Percentiles rank a stretch among this genome's conserved stretches.
These are phyloP conservation scores for Abrus precatorius DNA, from an alignment of 306 rosid species.

Conservation along the genomic window DNA sequence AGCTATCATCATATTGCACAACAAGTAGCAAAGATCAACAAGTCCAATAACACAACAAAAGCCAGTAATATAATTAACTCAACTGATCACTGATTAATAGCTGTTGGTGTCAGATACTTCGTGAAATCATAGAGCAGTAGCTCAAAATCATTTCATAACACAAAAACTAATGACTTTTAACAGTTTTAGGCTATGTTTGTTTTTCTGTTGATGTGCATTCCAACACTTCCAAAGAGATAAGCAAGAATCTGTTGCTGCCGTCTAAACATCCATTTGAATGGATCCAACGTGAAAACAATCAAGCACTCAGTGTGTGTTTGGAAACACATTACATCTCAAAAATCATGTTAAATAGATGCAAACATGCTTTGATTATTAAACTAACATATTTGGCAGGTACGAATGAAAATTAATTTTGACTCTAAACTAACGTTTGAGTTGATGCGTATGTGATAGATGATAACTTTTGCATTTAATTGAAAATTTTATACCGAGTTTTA, in stretches of 20 bases:
- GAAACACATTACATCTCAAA: too few relatives aligned
- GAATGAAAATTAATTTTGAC: too few relatives aligned
- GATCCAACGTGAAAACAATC: too few relatives aligned
- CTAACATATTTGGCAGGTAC: too few relatives aligned
- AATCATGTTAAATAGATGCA: too few relatives aligned
- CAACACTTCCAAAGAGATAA: not conserved
- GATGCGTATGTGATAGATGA: too few relatives aligned
- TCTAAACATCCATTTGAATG: not conserved
- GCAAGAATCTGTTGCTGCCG: not conserved
- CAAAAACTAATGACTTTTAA: not conserved
- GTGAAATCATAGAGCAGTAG: slow-evolving; percentile 6
- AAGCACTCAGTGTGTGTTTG: too few relatives aligned
- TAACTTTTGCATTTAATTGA: too few relatives aligned
- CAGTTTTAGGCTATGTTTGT: not conserved
- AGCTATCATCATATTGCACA: slow-evolving; percentile 11
- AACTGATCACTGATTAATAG: not conserved
- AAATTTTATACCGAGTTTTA: too few relatives aligned
- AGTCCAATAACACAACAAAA: not conserved
- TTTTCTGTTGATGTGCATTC: not conserved
- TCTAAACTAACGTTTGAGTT: too few relatives aligned
- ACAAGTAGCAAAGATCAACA: not conserved
- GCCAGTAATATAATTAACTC: slow-evolving; percentile 19
- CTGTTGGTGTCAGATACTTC: not conserved
- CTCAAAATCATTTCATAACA: slow-evolving; percentile 3
- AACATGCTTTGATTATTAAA: too few relatives aligned